These are phyloP conservation scores for Volvariella volvacea DNA, from an alignment of 1,284 basidiomycete species.

Conservation along the genomic window DNA sequence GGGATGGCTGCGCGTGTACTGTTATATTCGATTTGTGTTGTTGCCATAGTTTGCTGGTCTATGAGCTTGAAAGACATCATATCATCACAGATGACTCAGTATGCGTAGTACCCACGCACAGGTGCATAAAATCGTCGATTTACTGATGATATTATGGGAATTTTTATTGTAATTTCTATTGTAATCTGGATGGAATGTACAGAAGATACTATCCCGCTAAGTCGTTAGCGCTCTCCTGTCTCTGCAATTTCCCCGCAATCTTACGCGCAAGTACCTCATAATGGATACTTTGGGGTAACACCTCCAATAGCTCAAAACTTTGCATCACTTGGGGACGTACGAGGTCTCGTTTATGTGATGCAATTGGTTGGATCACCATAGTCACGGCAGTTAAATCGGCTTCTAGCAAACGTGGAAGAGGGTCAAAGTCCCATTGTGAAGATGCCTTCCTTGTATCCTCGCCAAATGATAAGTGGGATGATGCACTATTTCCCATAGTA, in stretches of 20 bases:
- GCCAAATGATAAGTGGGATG: too few species aligned
- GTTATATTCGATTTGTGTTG: background rate
- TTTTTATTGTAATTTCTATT: too few species aligned
- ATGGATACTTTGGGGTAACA: background rate
- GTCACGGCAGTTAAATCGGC: background rate
- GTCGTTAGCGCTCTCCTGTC: background rate
- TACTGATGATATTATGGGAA: too few species aligned
- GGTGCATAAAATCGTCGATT: too few species aligned
- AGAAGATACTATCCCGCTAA: background rate
- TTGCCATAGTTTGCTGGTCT: conserved; percentile 1
- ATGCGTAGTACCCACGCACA: too few species aligned
- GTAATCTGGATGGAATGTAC: background rate
- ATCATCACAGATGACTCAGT: too few species aligned
- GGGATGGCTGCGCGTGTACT: conserved; percentile 28
- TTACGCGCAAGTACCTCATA: background rate
- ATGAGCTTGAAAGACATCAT: too few species aligned
- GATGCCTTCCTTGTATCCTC: too few species aligned
- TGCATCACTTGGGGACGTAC: background rate
- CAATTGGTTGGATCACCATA: background rate
- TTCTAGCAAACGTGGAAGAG: background rate
- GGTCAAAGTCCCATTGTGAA: background rate
- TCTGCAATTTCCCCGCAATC: background rate
- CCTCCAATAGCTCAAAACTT: background rate
- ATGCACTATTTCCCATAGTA: too few species aligned
- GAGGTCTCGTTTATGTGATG: background rate